Conservation (phyloP, 2,329 filamentous ascomycete genomes). For the Fusarium coffeatum region DNA sequence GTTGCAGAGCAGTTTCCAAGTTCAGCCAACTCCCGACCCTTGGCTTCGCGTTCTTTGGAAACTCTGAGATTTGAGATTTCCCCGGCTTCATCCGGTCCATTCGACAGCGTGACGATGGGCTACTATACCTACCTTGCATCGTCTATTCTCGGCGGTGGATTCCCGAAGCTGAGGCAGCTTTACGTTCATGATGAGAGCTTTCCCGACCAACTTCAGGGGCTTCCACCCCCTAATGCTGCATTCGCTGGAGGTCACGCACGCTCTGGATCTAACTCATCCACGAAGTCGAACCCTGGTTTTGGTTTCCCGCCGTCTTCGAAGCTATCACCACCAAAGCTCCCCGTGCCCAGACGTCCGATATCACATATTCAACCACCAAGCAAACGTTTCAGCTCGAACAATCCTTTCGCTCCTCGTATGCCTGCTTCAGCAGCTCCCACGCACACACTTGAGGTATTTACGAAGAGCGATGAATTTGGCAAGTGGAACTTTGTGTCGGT, state of each 20-base stretch:
- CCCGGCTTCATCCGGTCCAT: slow-evolving; percentile 67
- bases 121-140: slow-evolving; percentile 89
- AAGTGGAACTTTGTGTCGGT: slow-evolving; percentile 70
- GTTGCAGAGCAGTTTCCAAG: slow-evolving; percentile 63
- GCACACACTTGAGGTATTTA: slow-evolving; percentile 69
- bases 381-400: slow-evolving; percentile 69
- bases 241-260: slow-evolving; percentile 48
- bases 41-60: slow-evolving; percentile 75
- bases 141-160: slow-evolving; percentile 80
- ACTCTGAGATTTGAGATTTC: slow-evolving; percentile 88
- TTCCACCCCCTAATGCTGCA: slow-evolving; percentile 71
- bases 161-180: slow-evolving; percentile 79
- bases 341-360: slow-evolving; percentile 46
- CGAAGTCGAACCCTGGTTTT: slow-evolving; percentile 40
- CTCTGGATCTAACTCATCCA: slow-evolving; percentile 50
- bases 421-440: slow-evolving; percentile 55
- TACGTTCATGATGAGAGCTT: slow-evolving; percentile 90
- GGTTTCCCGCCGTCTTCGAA: slow-evolving; percentile 42
- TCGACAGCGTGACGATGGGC: slow-evolving; percentile 64
- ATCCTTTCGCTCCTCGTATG: slow-evolving; percentile 62
- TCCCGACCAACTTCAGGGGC: slow-evolving; percentile 78
- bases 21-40: slow-evolving; percentile 64
- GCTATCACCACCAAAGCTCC: slow-evolving; percentile 42
- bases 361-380: slow-evolving; percentile 45
- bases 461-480: slow-evolving; percentile 68